Evolutionary conservation across 1,139 yeast species (phyloP).

Genomic region (Suhomyces ambrosiae): DNA sequence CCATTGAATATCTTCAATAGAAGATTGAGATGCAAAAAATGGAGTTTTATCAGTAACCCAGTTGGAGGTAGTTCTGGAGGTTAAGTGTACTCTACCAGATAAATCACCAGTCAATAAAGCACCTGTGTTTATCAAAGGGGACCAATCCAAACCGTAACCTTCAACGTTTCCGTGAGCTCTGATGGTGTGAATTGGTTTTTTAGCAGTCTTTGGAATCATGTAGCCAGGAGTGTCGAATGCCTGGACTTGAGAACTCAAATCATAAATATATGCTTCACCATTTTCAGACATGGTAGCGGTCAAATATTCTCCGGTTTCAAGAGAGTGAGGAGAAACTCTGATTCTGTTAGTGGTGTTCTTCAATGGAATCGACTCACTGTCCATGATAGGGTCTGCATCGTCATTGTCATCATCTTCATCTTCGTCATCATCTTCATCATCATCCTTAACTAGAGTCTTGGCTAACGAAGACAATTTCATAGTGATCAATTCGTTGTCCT

Average conservation of each 20-base stretch:
- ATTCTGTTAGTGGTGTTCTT: constrained; percentile 87
- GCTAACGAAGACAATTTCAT: constrained; percentile 81
- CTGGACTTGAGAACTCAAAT: constrained; percentile 73
- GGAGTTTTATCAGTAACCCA: constrained; percentile 91
- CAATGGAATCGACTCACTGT: constrained; percentile 75
- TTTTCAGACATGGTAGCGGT: constrained; percentile 89
- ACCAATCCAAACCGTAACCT: constrained; percentile 98
- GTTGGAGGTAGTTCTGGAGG: constrained; percentile 69
- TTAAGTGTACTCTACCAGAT: constrained; percentile 77
- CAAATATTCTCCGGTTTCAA: constrained; percentile 75
- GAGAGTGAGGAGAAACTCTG: constrained; percentile 79
- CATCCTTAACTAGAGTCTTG: constrained; percentile 83
- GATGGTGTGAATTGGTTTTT: constrained; percentile 84
- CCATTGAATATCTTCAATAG: constrained; percentile 97
- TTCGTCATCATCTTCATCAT: constrained; percentile 68
- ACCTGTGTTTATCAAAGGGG: constrained; percentile 80
- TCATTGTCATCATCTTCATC: constrained; percentile 68
- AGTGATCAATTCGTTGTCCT: constrained; percentile 84
- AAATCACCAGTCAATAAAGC: constrained; percentile 87
- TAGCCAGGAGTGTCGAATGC: constrained; percentile 90
- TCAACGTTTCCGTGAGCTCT: constrained; percentile 91
- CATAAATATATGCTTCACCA: constrained; percentile 88
- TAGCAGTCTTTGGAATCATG: constrained; percentile 72
- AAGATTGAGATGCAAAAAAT: constrained; percentile 66
- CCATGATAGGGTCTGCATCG: constrained; percentile 81